Percentiles rank a stretch among this genome's conserved stretches.
Evolutionary conservation across 345 rosid species (phyloP).

Genomic region (Kernera saxatilis): DNA sequence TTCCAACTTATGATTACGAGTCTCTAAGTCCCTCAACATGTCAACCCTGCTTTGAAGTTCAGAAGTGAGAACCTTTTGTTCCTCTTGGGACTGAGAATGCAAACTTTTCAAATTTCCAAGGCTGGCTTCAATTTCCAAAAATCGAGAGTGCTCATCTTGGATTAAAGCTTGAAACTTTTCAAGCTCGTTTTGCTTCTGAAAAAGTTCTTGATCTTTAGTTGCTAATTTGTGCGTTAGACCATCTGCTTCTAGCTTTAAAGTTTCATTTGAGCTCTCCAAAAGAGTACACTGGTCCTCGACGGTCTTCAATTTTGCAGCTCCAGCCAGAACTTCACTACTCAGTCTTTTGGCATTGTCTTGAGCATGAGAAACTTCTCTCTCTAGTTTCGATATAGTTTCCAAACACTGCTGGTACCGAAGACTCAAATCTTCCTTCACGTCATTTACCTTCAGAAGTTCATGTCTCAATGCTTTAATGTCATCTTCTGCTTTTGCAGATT

Average conservation of each 20-base stretch:
- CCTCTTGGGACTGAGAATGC: slow-evolving; percentile 52
- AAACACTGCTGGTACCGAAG: slow-evolving; percentile 56
- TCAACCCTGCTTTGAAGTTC: slow-evolving; percentile 60
- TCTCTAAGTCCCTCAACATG: slow-evolving; percentile 49
- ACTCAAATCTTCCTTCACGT: slow-evolving; percentile 57
- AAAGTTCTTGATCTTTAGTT: slow-evolving; percentile 62
- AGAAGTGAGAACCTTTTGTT: slow-evolving; percentile 56
- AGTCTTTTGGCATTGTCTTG: slow-evolving; percentile 54
- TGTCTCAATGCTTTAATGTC: slow-evolving; percentile 54
- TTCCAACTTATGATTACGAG: slow-evolving; percentile 47
- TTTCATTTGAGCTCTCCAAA: slow-evolving; percentile 59
- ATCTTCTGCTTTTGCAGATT: slow-evolving; percentile 51
- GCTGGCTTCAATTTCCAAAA: slow-evolving; percentile 53
- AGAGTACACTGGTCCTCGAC: slow-evolving; percentile 49
- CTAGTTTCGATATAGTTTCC: slow-evolving; percentile 56
- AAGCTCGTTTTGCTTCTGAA: slow-evolving; percentile 59
- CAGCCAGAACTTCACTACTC: slow-evolving; percentile 49
- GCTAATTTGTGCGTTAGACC: slow-evolving; percentile 50
- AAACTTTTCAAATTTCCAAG: slow-evolving; percentile 46
- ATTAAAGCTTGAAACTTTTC: slow-evolving; percentile 47
- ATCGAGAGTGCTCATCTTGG: slow-evolving; percentile 60
- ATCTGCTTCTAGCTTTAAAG: slow-evolving; percentile 65
- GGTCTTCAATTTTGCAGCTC: slow-evolving; percentile 50
- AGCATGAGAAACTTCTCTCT: slow-evolving; percentile 48
- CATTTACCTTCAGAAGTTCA: slow-evolving; percentile 48